phyloP scores from a whole-genome alignment of 176 grass and related monocot genomes.

The Puya raimondii region DNA sequence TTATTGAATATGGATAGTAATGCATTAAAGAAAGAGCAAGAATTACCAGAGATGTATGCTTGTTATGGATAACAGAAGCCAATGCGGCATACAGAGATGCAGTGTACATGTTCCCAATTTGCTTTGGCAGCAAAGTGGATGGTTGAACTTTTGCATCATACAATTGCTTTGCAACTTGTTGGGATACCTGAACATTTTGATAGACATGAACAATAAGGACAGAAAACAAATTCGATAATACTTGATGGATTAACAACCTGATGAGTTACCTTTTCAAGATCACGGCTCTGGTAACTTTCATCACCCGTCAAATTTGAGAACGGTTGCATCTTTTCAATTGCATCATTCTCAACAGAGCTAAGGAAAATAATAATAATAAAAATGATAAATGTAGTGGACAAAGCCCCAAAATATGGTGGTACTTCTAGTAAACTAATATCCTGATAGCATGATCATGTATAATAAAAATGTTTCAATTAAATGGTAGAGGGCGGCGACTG shows the following conservation, averaged over 20 bases:
- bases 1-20: conserved; percentile 15
- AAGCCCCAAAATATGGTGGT: neutral
- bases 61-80: conserved; percentile 49
- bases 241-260: conserved; percentile 1
- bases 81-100: conserved; percentile 79
- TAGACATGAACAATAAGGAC: neutral
- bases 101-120: conserved; percentile 79
- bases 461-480: too few species aligned
- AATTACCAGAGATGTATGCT: conserved; percentile 61
- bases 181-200: conserved; percentile 53
- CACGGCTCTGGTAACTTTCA: conserved; percentile 49
- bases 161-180: conserved; percentile 81
- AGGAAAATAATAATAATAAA: conserved; percentile 7
- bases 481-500: too few species aligned
- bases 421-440: too few species aligned
- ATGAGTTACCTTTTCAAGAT: conserved; percentile 52
- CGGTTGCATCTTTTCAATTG: conserved; percentile 58
- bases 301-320: conserved; percentile 47
- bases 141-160: conserved; percentile 81
- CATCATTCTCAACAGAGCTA: conserved; percentile 58
- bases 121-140: conserved; percentile 56
- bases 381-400: neutral
- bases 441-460: too few species aligned
- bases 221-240: conserved; percentile 29
- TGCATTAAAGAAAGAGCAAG: conserved; percentile 2